phyloP scores from a whole-genome alignment of 345 rosid genomes.

The Psidium guajava region DNA sequence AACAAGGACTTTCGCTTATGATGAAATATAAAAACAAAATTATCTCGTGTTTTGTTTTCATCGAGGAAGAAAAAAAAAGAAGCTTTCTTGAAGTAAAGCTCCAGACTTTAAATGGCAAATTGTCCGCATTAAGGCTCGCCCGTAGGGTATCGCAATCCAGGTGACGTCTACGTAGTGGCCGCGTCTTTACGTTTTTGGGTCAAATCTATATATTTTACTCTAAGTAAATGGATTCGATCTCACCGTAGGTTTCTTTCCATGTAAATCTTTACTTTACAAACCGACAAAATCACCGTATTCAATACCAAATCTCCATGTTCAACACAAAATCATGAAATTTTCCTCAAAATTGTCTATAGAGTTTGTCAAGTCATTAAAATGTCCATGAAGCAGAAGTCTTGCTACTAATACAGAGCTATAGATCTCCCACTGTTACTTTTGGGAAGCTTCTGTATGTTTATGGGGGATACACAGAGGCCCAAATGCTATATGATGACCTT shows the following conservation, averaged over 20 bases:
- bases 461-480: too few relatives aligned
- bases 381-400: neutral
- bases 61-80: neutral
- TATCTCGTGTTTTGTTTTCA: neutral
- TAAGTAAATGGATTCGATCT: neutral
- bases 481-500: too few relatives aligned
- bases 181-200: neutral
- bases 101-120: neutral
- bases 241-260: neutral
- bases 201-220: neutral
- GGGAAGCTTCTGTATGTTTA: too few relatives aligned
- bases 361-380: neutral
- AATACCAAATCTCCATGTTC: neutral
- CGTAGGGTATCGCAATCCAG: neutral
- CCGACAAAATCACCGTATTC: neutral
- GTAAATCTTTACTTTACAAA: neutral
- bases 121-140: neutral
- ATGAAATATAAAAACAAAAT: neutral
- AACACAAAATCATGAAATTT: neutral
- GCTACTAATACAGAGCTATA: neutral
- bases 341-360: neutral
- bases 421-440: constrained; percentile 15
- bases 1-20: neutral
- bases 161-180: neutral
- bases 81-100: neutral